Evolutionary conservation across 805 yeast genomes (phyloP).

Genomic region (Wickerhamomyces canadensis): DNA sequence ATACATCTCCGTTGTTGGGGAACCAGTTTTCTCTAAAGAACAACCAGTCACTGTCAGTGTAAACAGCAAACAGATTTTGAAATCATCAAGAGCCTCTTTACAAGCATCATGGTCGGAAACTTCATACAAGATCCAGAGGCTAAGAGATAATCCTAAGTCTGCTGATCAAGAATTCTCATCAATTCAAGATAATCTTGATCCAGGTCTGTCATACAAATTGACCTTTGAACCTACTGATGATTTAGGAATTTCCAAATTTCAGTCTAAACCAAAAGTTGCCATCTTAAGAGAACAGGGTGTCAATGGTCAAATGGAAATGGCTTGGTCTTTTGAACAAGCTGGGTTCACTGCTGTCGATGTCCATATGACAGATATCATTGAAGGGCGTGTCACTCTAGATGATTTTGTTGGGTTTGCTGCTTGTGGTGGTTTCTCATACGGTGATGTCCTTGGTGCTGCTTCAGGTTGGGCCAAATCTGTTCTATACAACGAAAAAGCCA

Average conservation of each 20-base stretch:
- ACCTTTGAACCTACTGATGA: slow-evolving; percentile 59
- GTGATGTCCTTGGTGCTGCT: slow-evolving; percentile 98
- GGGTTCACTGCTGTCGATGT: slow-evolving; percentile 94
- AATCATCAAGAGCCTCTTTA: slow-evolving; percentile 57
- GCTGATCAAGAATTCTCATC: slow-evolving; percentile 81
- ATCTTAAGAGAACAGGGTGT: slow-evolving; percentile 98
- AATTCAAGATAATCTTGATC: slow-evolving; percentile 76
- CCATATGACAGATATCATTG: slow-evolving; percentile 89
- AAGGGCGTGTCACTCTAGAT: slow-evolving; percentile 65
- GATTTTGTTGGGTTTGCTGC: slow-evolving; percentile 93
- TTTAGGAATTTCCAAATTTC: slow-evolving; percentile 31
- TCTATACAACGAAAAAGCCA: slow-evolving; percentile 70
- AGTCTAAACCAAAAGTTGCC: slow-evolving; percentile 79
- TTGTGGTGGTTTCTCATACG: slow-evolving; percentile 98
- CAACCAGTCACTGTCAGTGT: slow-evolving; percentile 44
- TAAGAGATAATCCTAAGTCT: slow-evolving; percentile 90
- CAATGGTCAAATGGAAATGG: slow-evolving; percentile 97
- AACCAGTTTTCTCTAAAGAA: slow-evolving; percentile 52
- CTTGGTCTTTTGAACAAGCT: slow-evolving; percentile 91
- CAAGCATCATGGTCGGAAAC: slow-evolving; percentile 86
- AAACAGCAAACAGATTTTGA: slow-evolving; percentile 42
- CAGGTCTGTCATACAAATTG: slow-evolving; percentile 81
- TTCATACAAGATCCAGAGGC: slow-evolving; percentile 81
- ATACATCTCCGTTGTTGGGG: slow-evolving; percentile 60
- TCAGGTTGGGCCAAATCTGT: slow-evolving; percentile 99